Base-by-base conservation (phyloP, 176 grass and related monocot genomes). In the Carex scoparia region DNA sequence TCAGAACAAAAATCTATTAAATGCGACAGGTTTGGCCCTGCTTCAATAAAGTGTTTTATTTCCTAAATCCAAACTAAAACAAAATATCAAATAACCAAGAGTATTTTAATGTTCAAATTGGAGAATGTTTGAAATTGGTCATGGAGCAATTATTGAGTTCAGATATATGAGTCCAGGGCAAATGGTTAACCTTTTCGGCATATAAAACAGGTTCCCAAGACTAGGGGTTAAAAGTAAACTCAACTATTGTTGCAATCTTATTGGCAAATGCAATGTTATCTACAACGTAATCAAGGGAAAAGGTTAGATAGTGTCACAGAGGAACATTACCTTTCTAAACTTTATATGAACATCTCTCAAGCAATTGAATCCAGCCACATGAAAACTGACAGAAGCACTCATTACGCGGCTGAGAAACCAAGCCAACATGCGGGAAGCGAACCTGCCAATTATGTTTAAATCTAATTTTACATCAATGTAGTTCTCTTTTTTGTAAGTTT, bases 291-390 rank as follows among this genome's bases (percentile, higher is more conserved):
- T 63, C 23, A 10, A n/a, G 11, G 65, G 65, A 16, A 68, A 68
- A 38, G 35, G 3, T 13, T 37, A 38, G 16, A 37, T 15, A 85
- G 76, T 74, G 83, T 87, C 10, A 56, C 65, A 79, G 44, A 35
- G 67, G 87, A 86, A 72, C 58, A 61, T 23, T 86, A 98, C 95
- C 95, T 99, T 95, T 64, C 49, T 69, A 72, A 99, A 95, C 70
- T 99, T 99, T 80, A 99, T 81, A 86, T 90, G 86, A 58, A 99
- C 91, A 84, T 99, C 96, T 53, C 96, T 88, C 78, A 95, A 88
- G 79, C 96, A 99, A 86, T 99, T 99, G 90, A 92, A 99, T 19
- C 91, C 96, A 84, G 96, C 93, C 56, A 99, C 96, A 38, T 90
- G 96, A 80, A 99, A 99, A 4, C 66, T 79, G 54, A 99, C 96